Evolutionary conservation across 371 early-diverging fungal species (phyloP).

Genomic region (Choanephora cucurbitarum): DNA sequence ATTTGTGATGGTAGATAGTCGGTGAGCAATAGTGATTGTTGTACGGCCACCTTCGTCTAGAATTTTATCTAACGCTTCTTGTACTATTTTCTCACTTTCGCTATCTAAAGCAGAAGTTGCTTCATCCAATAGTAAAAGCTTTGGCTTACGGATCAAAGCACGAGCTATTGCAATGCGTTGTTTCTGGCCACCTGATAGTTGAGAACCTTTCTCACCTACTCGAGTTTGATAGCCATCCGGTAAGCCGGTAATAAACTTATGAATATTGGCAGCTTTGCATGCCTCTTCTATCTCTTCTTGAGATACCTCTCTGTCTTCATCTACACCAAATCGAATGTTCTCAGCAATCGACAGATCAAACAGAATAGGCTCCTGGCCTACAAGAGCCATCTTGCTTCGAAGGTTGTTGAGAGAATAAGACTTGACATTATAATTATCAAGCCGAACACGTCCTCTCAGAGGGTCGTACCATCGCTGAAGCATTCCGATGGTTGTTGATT

Average conservation of each 20-base stretch:
- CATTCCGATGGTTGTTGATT: conserved; percentile 80
- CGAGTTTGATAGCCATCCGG: conserved; percentile 79
- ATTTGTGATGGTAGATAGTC: conserved; percentile 72
- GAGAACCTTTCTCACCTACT: conserved; percentile 76
- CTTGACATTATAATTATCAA: conserved; percentile 68
- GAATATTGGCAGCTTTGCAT: conserved; percentile 75
- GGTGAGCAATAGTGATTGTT: conserved; percentile 72
- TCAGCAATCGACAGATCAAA: conserved; percentile 79
- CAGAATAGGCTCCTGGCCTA: conserved; percentile 90
- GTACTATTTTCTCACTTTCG: conserved; percentile 85
- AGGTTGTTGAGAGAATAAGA: conserved; percentile 63
- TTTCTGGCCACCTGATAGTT: conserved; percentile 72
- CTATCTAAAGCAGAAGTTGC: conserved; percentile 94
- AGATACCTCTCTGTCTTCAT: conserved; percentile 36
- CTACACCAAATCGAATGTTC: conserved; percentile 73
- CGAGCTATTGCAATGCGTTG: conserved; percentile 76
- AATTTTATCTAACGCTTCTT: conserved; percentile 81
- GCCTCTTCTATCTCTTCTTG: conserved; percentile 65
- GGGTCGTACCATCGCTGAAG: conserved; percentile 88
- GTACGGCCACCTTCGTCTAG: conserved; percentile 58
- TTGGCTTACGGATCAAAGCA: conserved; percentile 79
- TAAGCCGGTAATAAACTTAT: conserved; percentile 70
- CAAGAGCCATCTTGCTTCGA: conserved; percentile 76
- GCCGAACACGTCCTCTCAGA: conserved; percentile 52
- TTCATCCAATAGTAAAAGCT: conserved; percentile 93